Conservation (phyloP, 306 rosid genomes). For the Nissolia schottii region DNA sequence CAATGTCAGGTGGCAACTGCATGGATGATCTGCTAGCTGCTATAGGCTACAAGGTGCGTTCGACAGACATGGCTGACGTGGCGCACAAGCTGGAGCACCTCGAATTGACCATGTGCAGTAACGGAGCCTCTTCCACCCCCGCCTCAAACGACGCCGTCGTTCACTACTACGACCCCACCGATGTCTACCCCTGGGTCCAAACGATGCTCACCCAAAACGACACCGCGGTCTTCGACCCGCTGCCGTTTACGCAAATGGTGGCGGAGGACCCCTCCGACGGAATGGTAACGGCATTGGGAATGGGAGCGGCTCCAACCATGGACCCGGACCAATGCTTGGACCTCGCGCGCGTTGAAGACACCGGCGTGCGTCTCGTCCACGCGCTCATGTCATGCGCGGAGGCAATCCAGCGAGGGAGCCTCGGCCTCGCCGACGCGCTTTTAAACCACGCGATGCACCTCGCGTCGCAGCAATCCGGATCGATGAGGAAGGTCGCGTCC, state of each 20-base stretch:
- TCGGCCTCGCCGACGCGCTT: conserved; percentile 53
- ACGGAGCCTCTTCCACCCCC: background rate
- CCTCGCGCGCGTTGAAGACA: conserved; percentile 24
- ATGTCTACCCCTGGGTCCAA: conserved; percentile 73
- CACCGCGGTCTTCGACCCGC: background rate
- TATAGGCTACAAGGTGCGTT: conserved; percentile 69
- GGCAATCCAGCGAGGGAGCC: conserved; percentile 57
- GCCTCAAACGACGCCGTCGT: background rate
- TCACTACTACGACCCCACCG: conserved; percentile 59
- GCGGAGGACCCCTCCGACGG: conserved; percentile 26
- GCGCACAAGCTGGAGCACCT: conserved; percentile 75
- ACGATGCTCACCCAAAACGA: conserved; percentile 38
- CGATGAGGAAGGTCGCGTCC: conserved; percentile 73
- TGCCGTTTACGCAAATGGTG: conserved; percentile 1
- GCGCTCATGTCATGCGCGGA: conserved; percentile 79
- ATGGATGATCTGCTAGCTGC: conserved; percentile 65
- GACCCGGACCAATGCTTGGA: background rate
- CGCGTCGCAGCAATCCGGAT: conserved; percentile 61
- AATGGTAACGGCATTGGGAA: too few relatives aligned
- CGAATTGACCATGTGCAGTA: conserved; percentile 63
- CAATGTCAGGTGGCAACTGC: conserved; percentile 4
- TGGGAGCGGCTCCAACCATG: too few relatives aligned
- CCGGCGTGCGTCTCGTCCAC: conserved; percentile 78
- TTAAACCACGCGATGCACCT: conserved; percentile 53
- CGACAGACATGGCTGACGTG: conserved; percentile 69